phyloP scores from a whole-genome alignment of 1,139 yeast species.

The Debaryomyces psychrophilus region DNA sequence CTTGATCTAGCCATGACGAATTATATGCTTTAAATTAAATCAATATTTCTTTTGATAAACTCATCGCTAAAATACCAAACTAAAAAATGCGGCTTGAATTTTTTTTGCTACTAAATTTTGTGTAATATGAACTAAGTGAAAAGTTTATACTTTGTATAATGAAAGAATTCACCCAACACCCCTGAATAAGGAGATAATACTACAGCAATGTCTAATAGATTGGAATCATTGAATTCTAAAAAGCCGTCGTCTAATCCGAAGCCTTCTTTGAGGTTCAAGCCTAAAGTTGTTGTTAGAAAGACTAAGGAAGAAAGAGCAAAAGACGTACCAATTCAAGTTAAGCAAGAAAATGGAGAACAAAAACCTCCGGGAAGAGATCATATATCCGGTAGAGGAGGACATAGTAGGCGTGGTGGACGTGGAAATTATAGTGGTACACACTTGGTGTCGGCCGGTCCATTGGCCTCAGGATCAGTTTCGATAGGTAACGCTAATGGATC shows the following conservation, averaged over 20 bases:
- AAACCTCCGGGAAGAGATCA: slow-evolving; percentile 24
- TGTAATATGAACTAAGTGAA: slow-evolving; percentile 5
- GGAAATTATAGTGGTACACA: slow-evolving; percentile 63
- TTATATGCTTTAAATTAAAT: background rate
- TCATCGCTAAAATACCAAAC: slow-evolving; percentile 10
- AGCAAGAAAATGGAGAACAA: slow-evolving; percentile 33
- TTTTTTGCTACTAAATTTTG: slow-evolving; percentile 5
- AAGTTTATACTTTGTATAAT: background rate
- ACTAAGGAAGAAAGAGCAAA: slow-evolving; percentile 82
- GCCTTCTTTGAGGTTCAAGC: slow-evolving; percentile 69
- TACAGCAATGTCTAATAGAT: slow-evolving; percentile 42
- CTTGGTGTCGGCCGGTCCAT: slow-evolving; percentile 70
- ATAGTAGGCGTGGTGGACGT: slow-evolving; percentile 45
- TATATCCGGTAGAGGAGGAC: slow-evolving; percentile 33
- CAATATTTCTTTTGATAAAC: slow-evolving; percentile 7
- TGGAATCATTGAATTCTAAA: slow-evolving; percentile 46
- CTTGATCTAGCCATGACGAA: slow-evolving; percentile 13
- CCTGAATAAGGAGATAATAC: background rate
- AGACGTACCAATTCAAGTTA: slow-evolving; percentile 61
- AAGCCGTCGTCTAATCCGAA: slow-evolving; percentile 37
- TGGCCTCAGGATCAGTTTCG: slow-evolving; percentile 65
- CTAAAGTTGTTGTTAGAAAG: slow-evolving; percentile 81
- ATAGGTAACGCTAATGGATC: slow-evolving; percentile 39
- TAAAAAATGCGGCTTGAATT: slow-evolving; percentile 12
- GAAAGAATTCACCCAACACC: background rate